Base-by-base conservation (phyloP, 805 yeast genomes). In the Saturnispora zaruensis region DNA sequence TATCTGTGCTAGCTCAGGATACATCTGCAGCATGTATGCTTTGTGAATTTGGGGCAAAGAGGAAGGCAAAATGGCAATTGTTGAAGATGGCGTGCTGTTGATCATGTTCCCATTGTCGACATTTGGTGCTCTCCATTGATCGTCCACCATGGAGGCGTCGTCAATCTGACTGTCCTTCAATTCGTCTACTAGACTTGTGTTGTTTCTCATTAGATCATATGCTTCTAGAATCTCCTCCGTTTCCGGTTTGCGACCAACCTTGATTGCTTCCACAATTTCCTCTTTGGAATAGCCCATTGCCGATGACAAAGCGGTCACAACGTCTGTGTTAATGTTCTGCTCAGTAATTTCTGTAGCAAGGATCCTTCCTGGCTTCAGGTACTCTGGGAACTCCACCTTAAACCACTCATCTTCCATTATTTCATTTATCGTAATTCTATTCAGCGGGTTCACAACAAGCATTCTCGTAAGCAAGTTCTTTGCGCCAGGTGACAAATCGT, bases 321-420 rank as follows among this genome's bases (percentile, higher is more conserved):
- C 84, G 55, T 78, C 82, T 49, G 85, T 89, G 66, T 88, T 93
- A 37, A 85, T 71, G 46, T 77, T 81, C 21, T 55, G 59, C 11
- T 53, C 43, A 7, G 66, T 52, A 30, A 58, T 45, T 24, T 46
- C 54, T 54, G 69, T 71, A 55, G 57, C 63, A 57, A 62, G 66
- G 48, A 60, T 68, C 6, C 20, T 14, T 57, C 74, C 79, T 37
- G 93, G 87, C 49, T 82, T 69, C 53, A 90, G 74, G 62, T 88
- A 87, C 30, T 83, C 88, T 28, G 91, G 87, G 55, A 91, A 78
- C 49, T 79, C 88, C 9, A 78, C 79, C 57, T 79, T 82, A 68
- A 90, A 90, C 98, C 98, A 90, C 55, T 86, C 90, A 64, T 91
- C 96, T 61, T 88, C 84, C 83, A 89, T 81, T 43, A 91, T 87